Evolutionary conservation across 2,329 filamentous ascomycete genomes (phyloP).

Genomic region (Colletotrichum sidae): DNA sequence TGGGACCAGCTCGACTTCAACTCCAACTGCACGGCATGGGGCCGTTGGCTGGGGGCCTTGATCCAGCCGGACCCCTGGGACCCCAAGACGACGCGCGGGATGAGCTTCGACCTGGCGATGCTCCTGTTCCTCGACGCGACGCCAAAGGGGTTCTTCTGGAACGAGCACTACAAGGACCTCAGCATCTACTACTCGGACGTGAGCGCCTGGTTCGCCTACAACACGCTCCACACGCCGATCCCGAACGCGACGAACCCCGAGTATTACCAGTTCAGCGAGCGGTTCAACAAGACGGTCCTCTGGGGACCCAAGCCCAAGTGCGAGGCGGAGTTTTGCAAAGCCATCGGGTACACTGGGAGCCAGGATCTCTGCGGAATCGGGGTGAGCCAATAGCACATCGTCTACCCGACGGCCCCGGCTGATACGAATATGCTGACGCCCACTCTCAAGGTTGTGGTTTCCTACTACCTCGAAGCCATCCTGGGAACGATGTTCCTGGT

Average conservation of each 20-base stretch:
- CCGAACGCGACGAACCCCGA: not conserved
- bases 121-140: slow-evolving; percentile 6
- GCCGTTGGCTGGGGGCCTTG: slow-evolving; percentile 22
- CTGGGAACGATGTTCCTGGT: slow-evolving; percentile 34
- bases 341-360: slow-evolving; percentile 26
- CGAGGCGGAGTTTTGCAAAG: slow-evolving; percentile 27
- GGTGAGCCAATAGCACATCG: slow-evolving; percentile 2
- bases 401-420: not conserved
- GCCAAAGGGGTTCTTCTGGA: not conserved
- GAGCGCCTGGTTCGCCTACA: slow-evolving; percentile 29
- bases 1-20: slow-evolving; percentile 34
- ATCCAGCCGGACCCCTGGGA: slow-evolving; percentile 29
- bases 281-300: slow-evolving; percentile 19
- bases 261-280: slow-evolving; percentile 26
- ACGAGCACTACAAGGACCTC: not conserved
- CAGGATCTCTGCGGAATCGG: slow-evolving; percentile 34
- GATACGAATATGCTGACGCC: not conserved
- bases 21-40: slow-evolving; percentile 28
- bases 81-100: slow-evolving; percentile 22
- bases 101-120: slow-evolving; percentile 23
- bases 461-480: slow-evolving; percentile 33
- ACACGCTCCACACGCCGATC: slow-evolving; percentile 29
- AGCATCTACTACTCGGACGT: slow-evolving; percentile 14
- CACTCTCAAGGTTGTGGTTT: slow-evolving; percentile 22
- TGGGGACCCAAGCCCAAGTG: slow-evolving; percentile 22